Conservation (phyloP, 768 basidiomycete genomes). For the Termitomyces sp. region DNA sequence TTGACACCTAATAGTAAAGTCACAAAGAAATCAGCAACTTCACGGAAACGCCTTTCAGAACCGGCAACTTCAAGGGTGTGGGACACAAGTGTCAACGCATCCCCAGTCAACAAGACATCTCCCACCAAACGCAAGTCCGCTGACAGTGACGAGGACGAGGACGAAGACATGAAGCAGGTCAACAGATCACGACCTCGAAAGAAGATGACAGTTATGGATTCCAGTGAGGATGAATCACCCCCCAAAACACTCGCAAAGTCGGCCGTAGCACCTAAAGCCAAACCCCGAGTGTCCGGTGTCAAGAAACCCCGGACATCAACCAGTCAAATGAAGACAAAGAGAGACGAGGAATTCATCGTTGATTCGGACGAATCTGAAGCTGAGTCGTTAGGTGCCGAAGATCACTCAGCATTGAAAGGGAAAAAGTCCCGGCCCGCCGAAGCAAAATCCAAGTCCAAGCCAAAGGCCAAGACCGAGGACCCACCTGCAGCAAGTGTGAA, state of each 20-base stretch:
- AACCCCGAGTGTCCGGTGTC: conserved; percentile 14
- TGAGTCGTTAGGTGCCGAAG: conserved; percentile 15
- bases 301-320: conserved; percentile 15
- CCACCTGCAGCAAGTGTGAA: not conserved
- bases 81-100: conserved; percentile 17
- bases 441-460: conserved; percentile 13
- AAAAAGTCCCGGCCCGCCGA: conserved; percentile 6
- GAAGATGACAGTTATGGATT: conserved; percentile 5
- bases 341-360: conserved; percentile 23
- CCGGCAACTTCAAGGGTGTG: not conserved
- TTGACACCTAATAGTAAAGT: not conserved
- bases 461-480: conserved; percentile 8
- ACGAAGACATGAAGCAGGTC: not conserved
- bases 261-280: conserved; percentile 12
- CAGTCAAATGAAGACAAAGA: conserved; percentile 17
- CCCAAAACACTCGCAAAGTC: conserved; percentile 33
- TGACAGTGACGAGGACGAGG: conserved; percentile 28
- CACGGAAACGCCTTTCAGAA: not conserved
- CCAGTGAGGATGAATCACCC: conserved; percentile 21
- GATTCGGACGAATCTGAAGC: conserved; percentile 10
- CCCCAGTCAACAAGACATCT: conserved; percentile 9
- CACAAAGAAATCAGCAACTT: not conserved
- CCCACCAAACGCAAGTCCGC: conserved; percentile 26
- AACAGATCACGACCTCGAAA: conserved; percentile 6
- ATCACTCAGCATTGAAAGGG: conserved; percentile 1